phyloP scores from a whole-genome alignment of 805 yeast species.

The Metschnikowia amazonensis region DNA sequence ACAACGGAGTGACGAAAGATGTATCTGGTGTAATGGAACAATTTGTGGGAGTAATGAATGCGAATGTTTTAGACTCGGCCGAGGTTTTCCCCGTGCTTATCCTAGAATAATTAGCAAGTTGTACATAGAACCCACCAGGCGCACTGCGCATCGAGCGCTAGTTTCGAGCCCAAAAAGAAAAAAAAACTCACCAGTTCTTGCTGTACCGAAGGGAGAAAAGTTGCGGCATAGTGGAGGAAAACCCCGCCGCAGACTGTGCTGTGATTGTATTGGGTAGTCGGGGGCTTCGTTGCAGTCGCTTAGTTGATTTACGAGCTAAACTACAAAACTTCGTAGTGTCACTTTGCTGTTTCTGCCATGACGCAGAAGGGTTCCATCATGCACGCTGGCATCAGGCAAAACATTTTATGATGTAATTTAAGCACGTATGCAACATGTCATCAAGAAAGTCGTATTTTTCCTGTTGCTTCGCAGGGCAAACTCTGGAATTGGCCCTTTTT shows the following conservation, averaged over 20 bases:
- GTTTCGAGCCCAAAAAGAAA: conserved; percentile 1
- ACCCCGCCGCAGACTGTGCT: not conserved
- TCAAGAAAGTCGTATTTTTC: not conserved
- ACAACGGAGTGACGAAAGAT: not conserved
- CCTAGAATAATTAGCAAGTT: conserved; percentile 3
- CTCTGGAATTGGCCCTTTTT: no score
- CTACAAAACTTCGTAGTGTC: not conserved
- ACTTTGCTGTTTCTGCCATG: not conserved
- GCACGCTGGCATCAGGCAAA: not conserved
- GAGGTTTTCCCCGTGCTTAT: conserved; percentile 3
- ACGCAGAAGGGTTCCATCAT: conserved; percentile 2
- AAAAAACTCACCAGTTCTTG: not conserved
- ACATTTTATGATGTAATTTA: not conserved
- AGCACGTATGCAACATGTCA: not conserved
- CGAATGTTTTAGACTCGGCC: conserved; percentile 1
- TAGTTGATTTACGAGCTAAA: not conserved
- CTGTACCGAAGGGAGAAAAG: not conserved
- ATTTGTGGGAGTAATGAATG: not conserved
- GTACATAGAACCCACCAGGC: conserved; percentile 2
- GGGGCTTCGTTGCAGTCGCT: not conserved
- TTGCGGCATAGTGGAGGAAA: not conserved
- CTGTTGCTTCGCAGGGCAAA: not conserved
- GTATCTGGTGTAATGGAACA: not conserved
- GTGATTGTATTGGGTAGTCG: not conserved
- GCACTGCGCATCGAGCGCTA: conserved; percentile 3